phyloP scores from a whole-genome alignment of 2,329 filamentous ascomycete genomes.

The Beauveria varroae region DNA sequence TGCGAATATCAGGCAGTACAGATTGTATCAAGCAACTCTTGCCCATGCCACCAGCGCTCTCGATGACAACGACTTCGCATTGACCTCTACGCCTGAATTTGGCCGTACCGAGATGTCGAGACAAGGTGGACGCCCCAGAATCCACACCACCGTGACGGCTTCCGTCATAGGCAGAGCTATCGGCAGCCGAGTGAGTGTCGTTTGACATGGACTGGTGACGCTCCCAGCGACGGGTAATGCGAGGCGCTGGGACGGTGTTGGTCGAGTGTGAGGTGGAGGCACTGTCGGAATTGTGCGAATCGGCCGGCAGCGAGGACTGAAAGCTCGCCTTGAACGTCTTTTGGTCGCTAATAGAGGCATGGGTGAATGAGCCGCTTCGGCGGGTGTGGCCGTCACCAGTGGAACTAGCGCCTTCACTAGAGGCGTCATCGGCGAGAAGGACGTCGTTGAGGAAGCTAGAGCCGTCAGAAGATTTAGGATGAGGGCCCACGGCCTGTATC shows the following conservation, averaged over 20 bases:
- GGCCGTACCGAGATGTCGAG: conserved; percentile 45
- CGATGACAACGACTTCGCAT: conserved; percentile 55
- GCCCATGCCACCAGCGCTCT: conserved; percentile 55
- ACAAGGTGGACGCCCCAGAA: conserved; percentile 40
- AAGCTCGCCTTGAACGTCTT: conserved; percentile 30
- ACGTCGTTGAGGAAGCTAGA: conserved; percentile 47
- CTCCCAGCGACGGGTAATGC: conserved; percentile 41
- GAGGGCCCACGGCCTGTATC: conserved; percentile 32
- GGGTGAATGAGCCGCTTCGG: conserved; percentile 42
- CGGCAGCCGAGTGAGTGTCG: conserved; percentile 39
- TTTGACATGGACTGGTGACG: conserved; percentile 43
- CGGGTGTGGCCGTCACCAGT: conserved; percentile 40
- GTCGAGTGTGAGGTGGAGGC: conserved; percentile 39
- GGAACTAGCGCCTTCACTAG: conserved; percentile 55
- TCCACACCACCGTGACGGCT: conserved; percentile 37
- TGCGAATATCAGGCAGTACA: conserved; percentile 51
- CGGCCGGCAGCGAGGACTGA: conserved; percentile 36
- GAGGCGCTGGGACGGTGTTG: conserved; percentile 20
- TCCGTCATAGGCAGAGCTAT: conserved; percentile 37
- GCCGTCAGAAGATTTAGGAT: conserved; percentile 43
- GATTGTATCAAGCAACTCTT: conserved; percentile 60
- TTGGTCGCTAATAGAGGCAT: conserved; percentile 34
- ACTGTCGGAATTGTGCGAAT: conserved; percentile 36
- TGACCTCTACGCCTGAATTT: conserved; percentile 56
- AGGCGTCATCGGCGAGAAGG: conserved; percentile 42